Evolutionary conservation across 129 eudicot genomes (phyloP).

Genomic region (Glebionis coronaria): DNA sequence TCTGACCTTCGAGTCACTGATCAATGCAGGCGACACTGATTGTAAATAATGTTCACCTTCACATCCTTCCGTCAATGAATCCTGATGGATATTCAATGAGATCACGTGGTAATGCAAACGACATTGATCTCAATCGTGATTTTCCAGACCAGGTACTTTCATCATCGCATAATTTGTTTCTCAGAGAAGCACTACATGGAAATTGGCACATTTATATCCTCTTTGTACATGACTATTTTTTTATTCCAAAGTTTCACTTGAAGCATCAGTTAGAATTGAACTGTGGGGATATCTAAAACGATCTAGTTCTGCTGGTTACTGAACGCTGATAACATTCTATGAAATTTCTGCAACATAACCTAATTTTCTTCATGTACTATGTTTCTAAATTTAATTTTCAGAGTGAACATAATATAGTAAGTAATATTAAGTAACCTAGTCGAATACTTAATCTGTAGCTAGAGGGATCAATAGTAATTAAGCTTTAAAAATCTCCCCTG

Average conservation of each 20-base stretch:
- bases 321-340: too few relatives aligned
- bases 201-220: neutral
- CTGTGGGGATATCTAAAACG: neutral
- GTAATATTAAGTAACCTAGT: too few relatives aligned
- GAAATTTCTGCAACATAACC: too few relatives aligned
- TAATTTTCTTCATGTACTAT: too few relatives aligned
- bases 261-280: neutral
- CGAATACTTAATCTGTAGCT: too few relatives aligned
- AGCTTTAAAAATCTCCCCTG: too few relatives aligned
- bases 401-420: too few relatives aligned
- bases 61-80: conserved; percentile 93
- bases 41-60: conserved; percentile 83
- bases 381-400: too few relatives aligned
- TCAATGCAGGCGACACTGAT: conserved; percentile 76
- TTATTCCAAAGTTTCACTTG: neutral
- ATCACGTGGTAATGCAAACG: conserved; percentile 81
- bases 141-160: conserved; percentile 91
- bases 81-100: conserved; percentile 86
- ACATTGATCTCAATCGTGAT: conserved; percentile 88
- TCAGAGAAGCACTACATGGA: neutral
- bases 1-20: conserved; percentile 18
- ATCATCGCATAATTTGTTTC: conserved; percentile 10
- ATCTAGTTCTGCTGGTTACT: too few relatives aligned
- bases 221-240: neutral
- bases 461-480: too few relatives aligned